These are phyloP conservation scores for Fusarium xyrophilum DNA, from an alignment of 2,329 filamentous ascomycete genomes.

Conservation along the genomic window DNA sequence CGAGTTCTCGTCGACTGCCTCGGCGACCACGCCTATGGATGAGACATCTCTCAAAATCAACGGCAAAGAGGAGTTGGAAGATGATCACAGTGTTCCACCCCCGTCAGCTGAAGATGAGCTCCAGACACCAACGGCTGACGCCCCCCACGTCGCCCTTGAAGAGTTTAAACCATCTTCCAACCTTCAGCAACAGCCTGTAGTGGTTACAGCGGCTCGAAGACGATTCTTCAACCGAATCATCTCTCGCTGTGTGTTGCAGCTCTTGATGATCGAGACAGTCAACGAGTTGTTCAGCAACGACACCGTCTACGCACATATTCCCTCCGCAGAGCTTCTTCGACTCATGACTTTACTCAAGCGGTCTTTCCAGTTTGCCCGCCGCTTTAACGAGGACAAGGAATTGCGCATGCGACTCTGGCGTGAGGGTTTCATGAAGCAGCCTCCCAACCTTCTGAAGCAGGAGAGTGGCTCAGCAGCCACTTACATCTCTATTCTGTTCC, in stretches of 20 bases:
- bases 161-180: slow-evolving; percentile 83
- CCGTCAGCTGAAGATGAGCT: slow-evolving; percentile 47
- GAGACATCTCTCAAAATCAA: slow-evolving; percentile 69
- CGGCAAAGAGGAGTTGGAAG: slow-evolving; percentile 54
- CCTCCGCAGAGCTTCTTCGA: slow-evolving; percentile 84
- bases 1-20: slow-evolving; percentile 55
- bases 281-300: slow-evolving; percentile 99
- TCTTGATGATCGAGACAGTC: slow-evolving; percentile 99
- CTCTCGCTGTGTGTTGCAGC: slow-evolving; percentile 94
- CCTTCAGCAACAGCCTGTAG: slow-evolving; percentile 85
- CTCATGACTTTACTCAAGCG: slow-evolving; percentile 96
- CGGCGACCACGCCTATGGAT: slow-evolving; percentile 52
- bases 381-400: slow-evolving; percentile 98
- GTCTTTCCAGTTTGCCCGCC: slow-evolving; percentile 93
- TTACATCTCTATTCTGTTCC: slow-evolving; percentile 93
- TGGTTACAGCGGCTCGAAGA: slow-evolving; percentile 89
- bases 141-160: slow-evolving; percentile 67
- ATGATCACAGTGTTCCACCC: slow-evolving; percentile 44
- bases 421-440: slow-evolving; percentile 99
- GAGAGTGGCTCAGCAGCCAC: slow-evolving; percentile 92
- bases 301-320: slow-evolving; percentile 90
- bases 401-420: slow-evolving; percentile 92
- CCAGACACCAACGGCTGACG: slow-evolving; percentile 43
- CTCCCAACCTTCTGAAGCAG: slow-evolving; percentile 96
- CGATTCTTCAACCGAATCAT: slow-evolving; percentile 99